Percentiles rank a stretch among this genome's conserved stretches.
phyloP scores from a whole-genome alignment of 345 rosid genomes.

The Arabidopsis arenosa region DNA sequence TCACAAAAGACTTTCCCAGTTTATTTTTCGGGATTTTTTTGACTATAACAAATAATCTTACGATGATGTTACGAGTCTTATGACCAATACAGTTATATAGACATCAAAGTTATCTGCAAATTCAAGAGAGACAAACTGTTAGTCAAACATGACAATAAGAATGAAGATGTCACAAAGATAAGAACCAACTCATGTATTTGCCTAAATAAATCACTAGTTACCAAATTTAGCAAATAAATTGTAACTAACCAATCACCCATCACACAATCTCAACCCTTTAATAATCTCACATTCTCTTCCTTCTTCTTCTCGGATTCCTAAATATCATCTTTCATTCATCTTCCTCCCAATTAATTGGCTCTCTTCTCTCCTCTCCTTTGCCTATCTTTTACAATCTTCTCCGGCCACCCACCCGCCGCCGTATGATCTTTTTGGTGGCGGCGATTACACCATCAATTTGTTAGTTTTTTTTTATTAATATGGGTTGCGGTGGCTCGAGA shows the following conservation, averaged over 20 bases:
- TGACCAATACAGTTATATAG: background rate
- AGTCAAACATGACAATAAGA: slow-evolving; percentile 36
- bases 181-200: slow-evolving; percentile 40
- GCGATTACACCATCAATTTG: slow-evolving; percentile 12
- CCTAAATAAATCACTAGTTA: slow-evolving; percentile 29
- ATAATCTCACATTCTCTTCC: slow-evolving; percentile 24
- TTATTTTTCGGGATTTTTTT: background rate
- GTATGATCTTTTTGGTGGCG: slow-evolving; percentile 32
- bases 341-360: slow-evolving; percentile 12
- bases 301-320: slow-evolving; percentile 18
- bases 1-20: background rate
- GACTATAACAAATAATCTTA: background rate
- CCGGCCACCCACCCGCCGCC: slow-evolving; percentile 25
- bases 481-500: slow-evolving; percentile 46
- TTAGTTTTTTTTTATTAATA: slow-evolving; percentile 11
- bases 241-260: slow-evolving; percentile 35
- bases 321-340: slow-evolving; percentile 27
- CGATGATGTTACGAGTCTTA: background rate
- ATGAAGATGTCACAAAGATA: slow-evolving; percentile 28
- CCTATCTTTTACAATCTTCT: slow-evolving; percentile 3
- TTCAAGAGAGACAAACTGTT: slow-evolving; percentile 6
- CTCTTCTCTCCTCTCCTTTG: slow-evolving; percentile 19
- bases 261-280: slow-evolving; percentile 40
- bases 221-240: slow-evolving; percentile 36
- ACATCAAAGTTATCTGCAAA: slow-evolving; percentile 21